Evolutionary conservation across 148 eudicot genomes (phyloP), one percentile per base, ranked within the genome.

Genomic region (Camellia lanceoleosa): DNA sequence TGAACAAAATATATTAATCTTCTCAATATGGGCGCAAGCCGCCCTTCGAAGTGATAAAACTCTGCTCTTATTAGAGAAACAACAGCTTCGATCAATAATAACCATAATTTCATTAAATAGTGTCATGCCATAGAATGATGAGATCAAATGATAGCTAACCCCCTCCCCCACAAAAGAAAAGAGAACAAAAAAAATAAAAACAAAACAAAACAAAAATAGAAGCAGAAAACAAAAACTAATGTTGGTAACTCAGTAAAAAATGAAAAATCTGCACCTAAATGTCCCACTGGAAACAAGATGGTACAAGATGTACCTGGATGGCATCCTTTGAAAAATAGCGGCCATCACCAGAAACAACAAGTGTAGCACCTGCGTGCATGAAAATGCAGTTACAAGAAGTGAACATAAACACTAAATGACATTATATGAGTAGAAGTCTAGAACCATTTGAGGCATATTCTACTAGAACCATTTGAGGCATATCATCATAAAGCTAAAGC

Each of bases 281-380:
- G n/a, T 51, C 18, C 11, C 20, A 49, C 52, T 46, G 30, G 44
- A 56, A 47, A 52, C 1, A 5, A 43, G 52, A 12, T 44, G 47
- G 14, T 59, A 38, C n/a, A 76, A 18, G 71, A 79, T 58, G 38
- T 76, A 93, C 99, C 98, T 96, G 99, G 83, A 93, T 87, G 71
- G 99, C 98, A 73, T 96, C 95, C 86, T 93, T 91, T 13, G 99
- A 93, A 81, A 52, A 96, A 82, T 96, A 93, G 78, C 98, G 99
- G 20, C 99, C 99, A 91, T 96, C 99, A 76, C 99, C 99, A 74
- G 99, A 96, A 79, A 92, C 98, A 88, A 96, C 99, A 81, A 96
- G 92, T 75, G 98, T 92, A 82, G 92, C 91, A 77, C 99, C 99
- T 95, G 90, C 79, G 80, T 51, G 58, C 76, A 74, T 42, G 60